Conservation (phyloP, 345 rosid species). For the Schrenkiella parvula region DNA sequence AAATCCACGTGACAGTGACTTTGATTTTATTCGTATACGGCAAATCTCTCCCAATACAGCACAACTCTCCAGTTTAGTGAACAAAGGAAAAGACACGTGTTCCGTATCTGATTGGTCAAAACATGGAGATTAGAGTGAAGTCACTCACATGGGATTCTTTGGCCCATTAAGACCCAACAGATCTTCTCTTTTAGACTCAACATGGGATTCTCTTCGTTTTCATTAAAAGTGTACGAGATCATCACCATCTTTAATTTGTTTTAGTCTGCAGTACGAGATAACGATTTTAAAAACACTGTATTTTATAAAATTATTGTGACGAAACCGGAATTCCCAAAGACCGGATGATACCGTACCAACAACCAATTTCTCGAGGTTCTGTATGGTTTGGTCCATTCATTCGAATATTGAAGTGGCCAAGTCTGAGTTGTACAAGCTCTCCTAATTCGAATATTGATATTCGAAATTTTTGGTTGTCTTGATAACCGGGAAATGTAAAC, state of each 20-base stretch:
- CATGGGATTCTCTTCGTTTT: neutral
- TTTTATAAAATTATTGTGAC: neutral
- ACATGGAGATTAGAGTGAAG: neutral
- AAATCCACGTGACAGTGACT: constrained; percentile 22
- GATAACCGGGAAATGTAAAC: constrained; percentile 6
- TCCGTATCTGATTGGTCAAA: neutral
- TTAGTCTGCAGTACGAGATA: neutral
- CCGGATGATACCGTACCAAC: neutral
- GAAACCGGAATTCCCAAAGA: neutral
- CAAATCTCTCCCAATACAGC: constrained; percentile 7
- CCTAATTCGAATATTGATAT: neutral
- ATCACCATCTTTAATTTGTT: neutral
- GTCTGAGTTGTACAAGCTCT: neutral
- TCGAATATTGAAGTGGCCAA: neutral
- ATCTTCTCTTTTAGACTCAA: neutral
- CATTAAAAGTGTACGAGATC: neutral
- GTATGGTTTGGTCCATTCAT: neutral
- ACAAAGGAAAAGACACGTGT: neutral
- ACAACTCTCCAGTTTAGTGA: neutral
- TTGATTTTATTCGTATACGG: constrained; percentile 7
- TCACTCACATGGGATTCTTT: constrained; percentile 11
- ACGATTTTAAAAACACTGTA: neutral
- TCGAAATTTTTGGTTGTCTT: neutral
- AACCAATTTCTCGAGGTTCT: neutral
- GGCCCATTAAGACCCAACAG: neutral